phyloP scores from a whole-genome alignment of 2,329 filamentous ascomycete species.

The Aspergillus proliferans region DNA sequence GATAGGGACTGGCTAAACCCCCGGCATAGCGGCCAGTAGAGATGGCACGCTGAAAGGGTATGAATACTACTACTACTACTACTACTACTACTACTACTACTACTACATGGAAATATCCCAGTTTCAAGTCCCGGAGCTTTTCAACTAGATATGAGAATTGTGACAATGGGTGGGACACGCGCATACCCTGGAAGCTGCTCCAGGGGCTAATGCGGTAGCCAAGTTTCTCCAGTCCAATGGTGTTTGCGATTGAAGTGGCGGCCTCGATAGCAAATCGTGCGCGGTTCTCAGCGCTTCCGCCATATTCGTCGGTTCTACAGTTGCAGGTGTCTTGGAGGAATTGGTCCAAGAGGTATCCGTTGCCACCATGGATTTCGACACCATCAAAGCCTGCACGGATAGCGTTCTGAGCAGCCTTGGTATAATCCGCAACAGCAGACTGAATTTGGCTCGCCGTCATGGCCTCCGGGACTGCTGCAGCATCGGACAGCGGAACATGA shows the following conservation, averaged over 20 bases:
- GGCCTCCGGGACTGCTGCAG: conserved; percentile 17
- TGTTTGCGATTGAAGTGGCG: conserved; percentile 33
- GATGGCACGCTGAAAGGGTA: too few species aligned
- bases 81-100: conserved; percentile 23
- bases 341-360: conserved; percentile 45
- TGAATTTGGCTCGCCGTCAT: conserved; percentile 35
- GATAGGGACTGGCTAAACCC: too few species aligned
- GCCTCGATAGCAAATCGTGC: conserved; percentile 50
- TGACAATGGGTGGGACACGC: conserved; percentile 52
- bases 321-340: conserved; percentile 43
- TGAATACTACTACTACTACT: too few species aligned
- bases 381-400: conserved; percentile 49
- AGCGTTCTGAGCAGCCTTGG: conserved; percentile 40
- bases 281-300: conserved; percentile 43
- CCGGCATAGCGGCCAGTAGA: too few species aligned
- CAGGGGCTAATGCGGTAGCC: conserved; percentile 39
- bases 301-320: conserved; percentile 42
- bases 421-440: conserved; percentile 33
- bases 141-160: conserved; percentile 54
- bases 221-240: conserved; percentile 36
- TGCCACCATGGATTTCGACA: conserved; percentile 41
- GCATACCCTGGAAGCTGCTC: conserved; percentile 37
- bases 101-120: conserved; percentile 53
- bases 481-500: conserved; percentile 33
- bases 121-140: conserved; percentile 43